Conservation (phyloP, 1,284 basidiomycete species). For the Papiliotrema terrestris region DNA sequence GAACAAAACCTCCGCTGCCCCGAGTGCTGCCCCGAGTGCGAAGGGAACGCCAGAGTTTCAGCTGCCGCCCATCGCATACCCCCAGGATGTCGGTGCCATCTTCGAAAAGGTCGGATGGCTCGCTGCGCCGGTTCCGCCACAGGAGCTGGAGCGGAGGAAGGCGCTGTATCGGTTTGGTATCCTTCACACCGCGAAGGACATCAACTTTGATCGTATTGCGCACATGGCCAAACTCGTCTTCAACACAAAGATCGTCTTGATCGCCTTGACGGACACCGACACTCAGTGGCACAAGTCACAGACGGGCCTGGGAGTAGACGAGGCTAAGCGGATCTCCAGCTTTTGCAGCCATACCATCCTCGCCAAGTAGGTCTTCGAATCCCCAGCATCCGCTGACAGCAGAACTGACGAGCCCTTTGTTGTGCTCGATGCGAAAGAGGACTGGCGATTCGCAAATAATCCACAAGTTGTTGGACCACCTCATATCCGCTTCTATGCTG, state of each 20-base stretch:
- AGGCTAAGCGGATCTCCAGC: slow-evolving; percentile 62
- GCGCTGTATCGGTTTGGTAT: slow-evolving; percentile 82
- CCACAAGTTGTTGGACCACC: slow-evolving; percentile 69
- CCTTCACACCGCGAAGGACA: slow-evolving; percentile 74
- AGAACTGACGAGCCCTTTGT: slow-evolving; percentile 86
- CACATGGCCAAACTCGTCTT: slow-evolving; percentile 86
- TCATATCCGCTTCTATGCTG: slow-evolving; percentile 82
- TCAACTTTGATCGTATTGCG: slow-evolving; percentile 90
- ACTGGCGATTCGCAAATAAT: slow-evolving; percentile 79
- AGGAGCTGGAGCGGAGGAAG: slow-evolving; percentile 72
- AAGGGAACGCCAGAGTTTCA: neutral
- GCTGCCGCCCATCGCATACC: slow-evolving; percentile 15
- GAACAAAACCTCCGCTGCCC: neutral
- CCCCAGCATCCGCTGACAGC: neutral
- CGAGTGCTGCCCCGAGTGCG: neutral
- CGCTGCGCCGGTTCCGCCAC: slow-evolving; percentile 71
- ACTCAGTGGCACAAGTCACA: slow-evolving; percentile 85
- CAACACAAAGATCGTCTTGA: slow-evolving; percentile 77
- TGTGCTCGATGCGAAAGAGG: slow-evolving; percentile 69
- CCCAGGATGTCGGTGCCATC: slow-evolving; percentile 51
- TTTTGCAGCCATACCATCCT: slow-evolving; percentile 81
- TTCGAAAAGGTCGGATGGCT: slow-evolving; percentile 66
- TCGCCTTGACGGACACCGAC: slow-evolving; percentile 75
- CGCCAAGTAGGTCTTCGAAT: slow-evolving; percentile 58
- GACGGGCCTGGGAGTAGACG: slow-evolving; percentile 61